These are phyloP conservation scores for Saturnispora sekii DNA, from an alignment of 805 yeast genomes.

Conservation along the genomic window DNA sequence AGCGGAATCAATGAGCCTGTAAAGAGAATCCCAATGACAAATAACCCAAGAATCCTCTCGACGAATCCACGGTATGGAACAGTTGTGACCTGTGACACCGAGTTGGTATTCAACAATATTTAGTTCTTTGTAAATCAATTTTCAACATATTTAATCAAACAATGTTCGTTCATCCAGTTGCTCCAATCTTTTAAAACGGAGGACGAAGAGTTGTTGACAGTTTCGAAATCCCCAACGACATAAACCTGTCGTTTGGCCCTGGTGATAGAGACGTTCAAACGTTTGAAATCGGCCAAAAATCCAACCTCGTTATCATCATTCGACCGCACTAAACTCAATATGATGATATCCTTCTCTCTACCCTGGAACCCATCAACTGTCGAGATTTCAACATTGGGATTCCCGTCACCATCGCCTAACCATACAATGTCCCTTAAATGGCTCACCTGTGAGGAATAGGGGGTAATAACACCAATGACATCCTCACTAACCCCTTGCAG, in stretches of 20 bases:
- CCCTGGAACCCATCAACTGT: slow-evolving; percentile 98
- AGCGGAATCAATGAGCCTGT: slow-evolving; percentile 4
- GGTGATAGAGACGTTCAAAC: slow-evolving; percentile 91
- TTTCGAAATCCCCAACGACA: slow-evolving; percentile 78
- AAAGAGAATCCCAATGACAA: slow-evolving; percentile 2
- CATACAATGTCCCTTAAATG: slow-evolving; percentile 40
- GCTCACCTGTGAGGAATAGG: slow-evolving; percentile 82
- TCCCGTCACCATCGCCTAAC: slow-evolving; percentile 8
- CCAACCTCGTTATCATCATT: slow-evolving; percentile 66
- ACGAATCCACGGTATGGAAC: slow-evolving; percentile 55
- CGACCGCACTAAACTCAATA: slow-evolving; percentile 73
- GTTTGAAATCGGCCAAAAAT: slow-evolving; percentile 64
- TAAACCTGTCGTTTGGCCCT: slow-evolving; percentile 80
- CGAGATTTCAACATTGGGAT: slow-evolving; percentile 57
- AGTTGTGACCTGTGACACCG: slow-evolving; percentile 57
- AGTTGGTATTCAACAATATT: slow-evolving; percentile 34
- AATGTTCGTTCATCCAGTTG: slow-evolving; percentile 54
- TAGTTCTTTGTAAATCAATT: slow-evolving; percentile 14
- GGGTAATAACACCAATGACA: slow-evolving; percentile 79
- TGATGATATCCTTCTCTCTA: slow-evolving; percentile 80
- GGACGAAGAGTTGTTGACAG: slow-evolving; percentile 37
- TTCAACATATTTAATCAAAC: slow-evolving; percentile 62
- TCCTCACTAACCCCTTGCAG: slow-evolving; percentile 41
- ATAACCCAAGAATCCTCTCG: slow-evolving; percentile 37
- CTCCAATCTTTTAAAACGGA: slow-evolving; percentile 57